Base-by-base conservation (phyloP, 2,329 filamentous ascomycete species). In the Thelonectria discophora region DNA sequence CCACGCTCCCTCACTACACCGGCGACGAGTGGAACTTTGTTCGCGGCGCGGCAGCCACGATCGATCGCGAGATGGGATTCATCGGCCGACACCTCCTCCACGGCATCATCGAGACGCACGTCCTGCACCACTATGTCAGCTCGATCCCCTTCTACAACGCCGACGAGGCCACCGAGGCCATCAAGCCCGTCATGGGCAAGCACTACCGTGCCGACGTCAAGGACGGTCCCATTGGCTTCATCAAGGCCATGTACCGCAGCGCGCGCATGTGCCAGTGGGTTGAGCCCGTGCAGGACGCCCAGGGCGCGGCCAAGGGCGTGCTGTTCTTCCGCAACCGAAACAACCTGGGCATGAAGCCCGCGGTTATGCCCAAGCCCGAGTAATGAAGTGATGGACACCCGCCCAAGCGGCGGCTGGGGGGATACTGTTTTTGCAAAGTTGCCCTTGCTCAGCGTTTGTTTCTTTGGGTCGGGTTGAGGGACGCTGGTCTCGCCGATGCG, bases 141-240 rank as follows among this genome's bases (percentile, higher is more conserved):
- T 92, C 88, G 74, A 98, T 98, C 69, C 94, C 94, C 65, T 97
- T 97, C 82, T 98, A 98, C 83, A 86, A 97, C 78, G 94, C 94
- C 74, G 93, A 97, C 71, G 94, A 97, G 82, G 94, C 94, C 60
- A 90, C 89, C 72, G 94, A 97, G 72, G 94, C 94, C 73, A 97
- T 98, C 86, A 93, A 94, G 85, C 87, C 87, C 63, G 84, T 99
- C 78, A 97, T 99, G 94, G 95, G 95, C 78, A 84, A 85, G 74
- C 95, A 99, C 85, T 99, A 99, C 84, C 92, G 94, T 67, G 82
- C 91, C 54, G 90, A 99, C 72, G 89, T 88, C 63, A 78, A 87
- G 77, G 93, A 85, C 58, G 95, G 95, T 48, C 80, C 90, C 39
- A 67, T 89, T 45, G 95, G 95, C 49, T 99, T 99, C 86, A 76